These are phyloP conservation scores for Eucalyptus pauciflora DNA, from an alignment of 345 rosid species.

Conservation along the genomic window DNA sequence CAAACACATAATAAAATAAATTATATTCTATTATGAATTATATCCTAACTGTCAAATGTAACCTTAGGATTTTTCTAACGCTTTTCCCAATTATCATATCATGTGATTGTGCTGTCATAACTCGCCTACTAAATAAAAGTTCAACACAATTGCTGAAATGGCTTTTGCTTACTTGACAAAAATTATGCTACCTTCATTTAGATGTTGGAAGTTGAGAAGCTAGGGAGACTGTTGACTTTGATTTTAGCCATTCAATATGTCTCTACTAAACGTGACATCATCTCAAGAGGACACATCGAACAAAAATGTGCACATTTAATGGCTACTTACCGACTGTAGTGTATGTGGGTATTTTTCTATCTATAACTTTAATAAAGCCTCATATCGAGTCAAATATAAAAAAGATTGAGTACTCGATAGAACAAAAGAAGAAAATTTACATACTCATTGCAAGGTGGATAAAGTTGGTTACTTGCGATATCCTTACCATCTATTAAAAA, in stretches of 20 bases:
- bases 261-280: background rate
- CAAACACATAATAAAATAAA: too few species aligned
- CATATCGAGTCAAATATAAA: background rate
- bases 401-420: background rate
- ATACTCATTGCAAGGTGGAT: background rate
- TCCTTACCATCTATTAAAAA: background rate
- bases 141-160: background rate
- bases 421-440: background rate
- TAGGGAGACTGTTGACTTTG: background rate
- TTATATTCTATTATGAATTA: too few species aligned
- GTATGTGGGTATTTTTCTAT: background rate
- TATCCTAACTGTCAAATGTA: fast-evolving
- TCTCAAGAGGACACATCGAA: background rate
- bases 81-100: background rate
- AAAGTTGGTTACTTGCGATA: background rate
- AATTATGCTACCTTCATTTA: background rate
- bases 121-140: background rate
- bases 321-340: background rate
- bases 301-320: background rate
- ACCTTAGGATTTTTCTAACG: too few species aligned
- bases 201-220: background rate
- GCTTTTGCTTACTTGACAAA: background rate
- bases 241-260: background rate
- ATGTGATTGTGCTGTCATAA: background rate
- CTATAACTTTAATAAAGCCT: background rate